Evolutionary conservation across 1,284 basidiomycete genomes (phyloP), one percentile per base, ranked within the genome.

Genomic region (Heterobasidion parviporum): DNA sequence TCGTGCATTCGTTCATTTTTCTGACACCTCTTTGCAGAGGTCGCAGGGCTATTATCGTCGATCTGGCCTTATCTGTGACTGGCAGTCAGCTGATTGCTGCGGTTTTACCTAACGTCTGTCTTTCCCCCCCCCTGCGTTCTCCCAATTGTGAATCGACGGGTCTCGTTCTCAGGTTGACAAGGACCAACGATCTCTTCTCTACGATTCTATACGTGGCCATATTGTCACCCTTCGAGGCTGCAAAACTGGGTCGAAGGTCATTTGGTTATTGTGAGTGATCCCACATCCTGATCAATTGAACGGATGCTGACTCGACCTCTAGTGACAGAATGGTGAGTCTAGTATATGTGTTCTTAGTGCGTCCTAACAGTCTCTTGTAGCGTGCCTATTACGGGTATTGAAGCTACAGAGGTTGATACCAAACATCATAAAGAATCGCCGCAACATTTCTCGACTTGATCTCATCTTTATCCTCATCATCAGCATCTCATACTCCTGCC

Each of bases 171-270:
- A 89, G 87, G 87, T 84, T 51, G 87, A 89, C 69, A 89, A 89
- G 67, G 87, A 90, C 52, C 89, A 92, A 67, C 80, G 89, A 34
- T 79, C 84, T 8, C 67, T 82, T 57, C 72, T 92, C 34, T 90
- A 90, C 64, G 89, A 91, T 38, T 89, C 89, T 58, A 90, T 92
- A 62, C 79, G 85, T 44, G 86, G 88, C 1, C 89, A 92, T 63
- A 89, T 91, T 58, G 89, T 92, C 52, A 92, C 89, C 14, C 74
- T 92, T 26, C 81, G 89, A 36, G 89, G 89, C 33, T 91, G 88
- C 67, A 91, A 91, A 74, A 89, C 89, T 2, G 89, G 89, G 32
- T 91, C 89, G 0, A 90, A 89, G 65, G 87, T 91, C 62, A 91
- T 91, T 64, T 92, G 89, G 89, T 75, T 92, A 52, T 92, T 92